Conservation (phyloP, 176 grass and related monocot genomes). For the Aegilops speltoides region DNA sequence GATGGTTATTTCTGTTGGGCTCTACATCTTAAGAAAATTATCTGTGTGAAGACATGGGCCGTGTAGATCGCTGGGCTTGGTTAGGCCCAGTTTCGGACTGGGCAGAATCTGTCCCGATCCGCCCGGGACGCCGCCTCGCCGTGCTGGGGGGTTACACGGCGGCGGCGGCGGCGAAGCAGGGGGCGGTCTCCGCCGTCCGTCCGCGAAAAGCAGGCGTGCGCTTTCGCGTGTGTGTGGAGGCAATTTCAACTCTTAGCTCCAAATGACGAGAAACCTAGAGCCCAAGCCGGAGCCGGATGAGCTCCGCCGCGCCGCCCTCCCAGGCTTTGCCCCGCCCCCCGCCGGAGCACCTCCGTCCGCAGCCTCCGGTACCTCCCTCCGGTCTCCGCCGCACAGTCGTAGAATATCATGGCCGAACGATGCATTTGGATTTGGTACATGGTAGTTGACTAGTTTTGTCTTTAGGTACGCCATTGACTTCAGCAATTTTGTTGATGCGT, state of each 20-base stretch:
- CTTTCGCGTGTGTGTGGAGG: neutral
- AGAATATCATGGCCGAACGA: neutral
- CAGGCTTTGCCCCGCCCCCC: conserved; percentile 4
- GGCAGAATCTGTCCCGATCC: neutral
- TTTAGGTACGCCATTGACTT: conserved; percentile 6
- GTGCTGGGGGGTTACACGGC: conserved; percentile 3
- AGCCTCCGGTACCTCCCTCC: conserved; percentile 33
- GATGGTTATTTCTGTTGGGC: neutral
- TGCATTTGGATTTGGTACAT: conserved; percentile 7
- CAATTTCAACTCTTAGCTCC: neutral
- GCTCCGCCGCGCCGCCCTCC: conserved; percentile 15
- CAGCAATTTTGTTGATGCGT: neutral
- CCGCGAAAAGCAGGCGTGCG: neutral
- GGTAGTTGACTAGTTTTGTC: conserved; percentile 28
- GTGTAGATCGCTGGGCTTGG: neutral
- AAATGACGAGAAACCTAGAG: neutral
- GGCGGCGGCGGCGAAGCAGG: conserved; percentile 10
- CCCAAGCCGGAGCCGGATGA: conserved; percentile 42
- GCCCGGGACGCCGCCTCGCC: neutral
- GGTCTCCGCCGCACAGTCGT: neutral
- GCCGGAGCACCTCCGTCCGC: conserved; percentile 19
- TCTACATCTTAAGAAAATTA: neutral
- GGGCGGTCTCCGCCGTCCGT: neutral
- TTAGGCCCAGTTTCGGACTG: neutral
- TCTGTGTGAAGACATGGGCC: neutral